Evolutionary conservation across 306 rosid genomes (phyloP), one percentile per base, ranked within the genome.

Genomic region (Herpetospermum pedunculosum): DNA sequence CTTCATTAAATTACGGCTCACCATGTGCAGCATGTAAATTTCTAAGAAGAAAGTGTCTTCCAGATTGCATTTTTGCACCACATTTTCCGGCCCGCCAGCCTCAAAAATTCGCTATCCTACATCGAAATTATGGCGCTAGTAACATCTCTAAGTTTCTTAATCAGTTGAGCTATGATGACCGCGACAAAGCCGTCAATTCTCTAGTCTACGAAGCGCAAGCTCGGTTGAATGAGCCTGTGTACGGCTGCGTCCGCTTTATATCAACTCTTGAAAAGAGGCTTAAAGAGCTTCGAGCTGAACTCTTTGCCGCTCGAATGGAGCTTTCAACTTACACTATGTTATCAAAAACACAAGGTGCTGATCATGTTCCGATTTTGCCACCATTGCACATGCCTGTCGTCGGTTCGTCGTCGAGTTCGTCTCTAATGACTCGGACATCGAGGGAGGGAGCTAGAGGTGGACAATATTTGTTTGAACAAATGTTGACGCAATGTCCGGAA

Each of bases 131-230:
- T 2, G 72, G 72, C 0, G 78, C 73, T 2, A 47, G 60, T 9
- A 60, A 75, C 46, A 23, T 60, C 28, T 41, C 62, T 2, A 75
- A 62, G 43, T 11, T 75, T 6, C 30, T 75, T 1, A 46, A 30
- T 13, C 21, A 32, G 1, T 16, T 48, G 16, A 10, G 21, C 1
- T 55, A 14, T 12, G 34, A 19, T 4, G 13, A 32, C 9, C 72
- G 49, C 2, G 28, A 48, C 0, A 40, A 75, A 9, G 50, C 78
- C 4, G 62, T 21, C 1, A 75, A 58, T 5, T 80, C 87, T 0
- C 64, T 81, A 0, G 73, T 80, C 1, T 85, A 79, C 54, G 89
- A 85, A 67, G 87, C 87, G 0, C 82, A 80, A 40, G 82, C 79
- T 12, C 81, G 89, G 26, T 64, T 74, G 3, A 26, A 75, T 4